Base-by-base conservation (phyloP, 2,329 filamentous ascomycete species). In the Exophiala phaeomuriformis region DNA sequence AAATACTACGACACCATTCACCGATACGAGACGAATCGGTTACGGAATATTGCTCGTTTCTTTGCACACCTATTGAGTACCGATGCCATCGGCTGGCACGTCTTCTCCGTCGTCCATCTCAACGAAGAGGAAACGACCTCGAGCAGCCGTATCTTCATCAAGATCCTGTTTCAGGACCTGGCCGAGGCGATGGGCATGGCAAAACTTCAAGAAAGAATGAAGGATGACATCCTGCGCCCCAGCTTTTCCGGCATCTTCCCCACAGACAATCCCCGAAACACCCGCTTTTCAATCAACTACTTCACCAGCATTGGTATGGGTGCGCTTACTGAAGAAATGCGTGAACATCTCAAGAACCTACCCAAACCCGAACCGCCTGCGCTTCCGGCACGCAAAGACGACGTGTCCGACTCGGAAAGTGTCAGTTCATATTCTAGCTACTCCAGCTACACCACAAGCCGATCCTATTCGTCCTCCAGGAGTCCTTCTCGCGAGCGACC, bases 301-400 rank as follows among this genome's bases (percentile, higher is more conserved):
- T 97, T 98, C 70, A 98, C 93, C 6, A 93, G 90, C 65, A 95
- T 98, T 64, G 90, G 90, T 54, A 94, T 98, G 87, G 93, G 93
- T 67, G 83, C 82, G 28, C 78, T 98, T 57, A 98, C 93, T 1
- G 93, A 98, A 67, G 87, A 90, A 61, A 95, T 96, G 89, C 84
- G 93, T 69, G 88, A 94, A 65, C 83, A 85, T 67, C 78, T 98
- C 52, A 86, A 90, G 68, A 95, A 90, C 66, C 82, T 94, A 71
- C 90, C 90, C 8, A 93, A 94, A 67, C 90, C 90, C 2, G 79
- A 86, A 1, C 74, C 87, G 28, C 86, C 87, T 4, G 82, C 88
- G 1, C 74, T 87, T 1, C 76, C 81, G 3, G 52, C 51, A 9
- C 52, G 50, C 27, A 75, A 75, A 33, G 70, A 72, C 31, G 77